Evolutionary conservation across 495 filamentous ascomycete species (phyloP), one percentile per base, ranked within the genome.

Genomic region (Aspergillus egyptiacus): DNA sequence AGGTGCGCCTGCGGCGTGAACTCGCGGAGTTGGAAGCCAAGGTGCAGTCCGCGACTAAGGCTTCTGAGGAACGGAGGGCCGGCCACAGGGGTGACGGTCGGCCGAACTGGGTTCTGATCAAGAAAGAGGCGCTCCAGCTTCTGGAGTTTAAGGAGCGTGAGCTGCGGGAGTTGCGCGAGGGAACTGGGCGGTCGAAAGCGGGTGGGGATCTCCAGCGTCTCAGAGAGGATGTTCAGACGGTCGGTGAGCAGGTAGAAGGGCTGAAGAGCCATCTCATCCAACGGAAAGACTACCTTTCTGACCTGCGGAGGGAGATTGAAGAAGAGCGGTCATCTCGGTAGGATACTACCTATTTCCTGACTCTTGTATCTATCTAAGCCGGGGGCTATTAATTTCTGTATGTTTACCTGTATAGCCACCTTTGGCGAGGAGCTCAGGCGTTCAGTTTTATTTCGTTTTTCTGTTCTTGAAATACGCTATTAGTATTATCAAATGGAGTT

Each of bases 1-100:
- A 96, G 67, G 94, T 97, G 25, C 79, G 90, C 44, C 76, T 98
- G 39, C 89, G 91, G 69, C 88, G 91, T 59, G 91, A 97, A 63
- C 76, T 97, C 14, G 75, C 78, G 11, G 91, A 96, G 57, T 68
- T 98, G 36, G 91, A 98, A 58, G 73, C 81, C 25, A 90, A 90
- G 71, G 80, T 95, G 40, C 78, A 84, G 19, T 78, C 83, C 33
- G 83, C 91, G 2, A 87, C 89, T 57, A 76, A 78, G 30, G 79
- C 78, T 30, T 82, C 83, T 9, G 78, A 81, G 30, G 65, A 65
- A 44, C 70, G 75, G 11, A 44, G 19, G 37, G 59, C 78, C 24
- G 79, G 78, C 35, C 84, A 82, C 59, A 60, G 67, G 30, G 57
- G 61, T 25, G 69, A 72, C 42, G 72, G 72, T 30, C 50, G 67